A percentile compares a stretch with the other conserved stretches of the same genome.
phyloP scores from a whole-genome alignment of 225 moss, liverwort and hornwort genomes.

The Takakia lepidozioides region DNA sequence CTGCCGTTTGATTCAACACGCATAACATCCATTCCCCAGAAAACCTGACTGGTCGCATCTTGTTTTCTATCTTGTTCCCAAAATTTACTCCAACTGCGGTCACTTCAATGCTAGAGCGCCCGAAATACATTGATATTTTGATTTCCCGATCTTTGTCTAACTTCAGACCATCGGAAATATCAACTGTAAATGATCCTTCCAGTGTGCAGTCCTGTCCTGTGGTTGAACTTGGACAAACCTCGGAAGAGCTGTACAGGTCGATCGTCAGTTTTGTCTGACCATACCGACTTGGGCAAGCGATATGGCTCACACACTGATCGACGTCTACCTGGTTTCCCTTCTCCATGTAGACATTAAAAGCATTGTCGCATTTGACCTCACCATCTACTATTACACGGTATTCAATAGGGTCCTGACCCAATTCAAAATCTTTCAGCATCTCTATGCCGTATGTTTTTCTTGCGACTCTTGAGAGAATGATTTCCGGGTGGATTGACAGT shows the following conservation, averaged over 20 bases:
- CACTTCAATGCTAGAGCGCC: slow-evolving; percentile 30
- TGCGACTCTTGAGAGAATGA: slow-evolving; percentile 28
- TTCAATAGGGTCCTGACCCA: slow-evolving; percentile 15
- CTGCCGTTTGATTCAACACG: no score
- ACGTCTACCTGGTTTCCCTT: slow-evolving; percentile 16
- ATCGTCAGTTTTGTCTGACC: slow-evolving; percentile 14
- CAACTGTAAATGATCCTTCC: slow-evolving; percentile 39
- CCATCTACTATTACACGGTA: slow-evolving; percentile 24
- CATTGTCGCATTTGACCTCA: slow-evolving; percentile 24
- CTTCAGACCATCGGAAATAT: slow-evolving; percentile 15
- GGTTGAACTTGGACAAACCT: slow-evolving; percentile 25
- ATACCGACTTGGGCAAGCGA: slow-evolving; percentile 9
- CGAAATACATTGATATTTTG: slow-evolving; percentile 46
- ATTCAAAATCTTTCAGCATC: slow-evolving; percentile 3
- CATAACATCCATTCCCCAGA: slow-evolving; percentile 1
- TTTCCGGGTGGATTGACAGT: slow-evolving; percentile 25
- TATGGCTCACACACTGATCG: slow-evolving; percentile 24
- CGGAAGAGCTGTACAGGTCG: slow-evolving; percentile 25
- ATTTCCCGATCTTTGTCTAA: slow-evolving; percentile 13
- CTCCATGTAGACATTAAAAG: slow-evolving; percentile 13
- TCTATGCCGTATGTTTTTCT: slow-evolving; percentile 43
- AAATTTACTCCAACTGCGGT: slow-evolving; percentile 46
- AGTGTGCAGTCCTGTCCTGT: slow-evolving; percentile 13
- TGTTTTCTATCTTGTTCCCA: neutral
- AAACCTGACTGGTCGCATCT: neutral